Conservation (phyloP, 2,329 filamentous ascomycete species). For the Exserohilum rostratum region DNA sequence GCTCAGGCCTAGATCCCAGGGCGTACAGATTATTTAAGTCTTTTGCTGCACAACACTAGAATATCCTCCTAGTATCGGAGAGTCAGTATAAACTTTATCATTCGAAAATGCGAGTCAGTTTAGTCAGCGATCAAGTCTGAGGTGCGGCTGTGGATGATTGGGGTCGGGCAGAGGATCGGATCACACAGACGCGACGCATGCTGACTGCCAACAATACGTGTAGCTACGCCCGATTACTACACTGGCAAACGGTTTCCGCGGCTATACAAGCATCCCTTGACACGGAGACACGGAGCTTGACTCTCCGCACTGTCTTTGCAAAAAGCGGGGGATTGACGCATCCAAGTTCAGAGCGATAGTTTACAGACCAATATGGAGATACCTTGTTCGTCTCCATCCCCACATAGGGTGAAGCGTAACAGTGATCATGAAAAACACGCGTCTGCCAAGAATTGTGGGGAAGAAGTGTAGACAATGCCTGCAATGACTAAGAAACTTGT, state of each 20-base stretch:
- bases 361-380: too few relatives aligned
- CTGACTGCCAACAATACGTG: neutral
- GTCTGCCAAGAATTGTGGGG: neutral
- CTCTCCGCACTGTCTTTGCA: too few relatives aligned
- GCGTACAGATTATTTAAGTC: slow-evolving; percentile 8
- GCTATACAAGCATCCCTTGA: neutral
- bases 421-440: neutral
- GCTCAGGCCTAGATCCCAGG: neutral
- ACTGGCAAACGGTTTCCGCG: slow-evolving; percentile 27
- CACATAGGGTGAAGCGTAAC: neutral
- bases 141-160: neutral
- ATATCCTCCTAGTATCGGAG: neutral
- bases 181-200: slow-evolving; percentile 14
- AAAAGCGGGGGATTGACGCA: neutral
- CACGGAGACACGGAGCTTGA: neutral
- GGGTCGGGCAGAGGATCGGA: neutral
- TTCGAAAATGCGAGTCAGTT: slow-evolving; percentile 15
- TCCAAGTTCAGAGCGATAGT: too few relatives aligned
- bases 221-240: slow-evolving; percentile 4
- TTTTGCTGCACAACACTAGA: neutral
- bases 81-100: slow-evolving; percentile 10
- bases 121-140: slow-evolving; percentile 1
- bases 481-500: neutral
- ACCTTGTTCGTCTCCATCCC: too few relatives aligned
- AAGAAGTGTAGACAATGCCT: neutral